Evolutionary conservation across 2,329 filamentous ascomycete species (phyloP).

Genomic region (Colletotrichum musicola): DNA sequence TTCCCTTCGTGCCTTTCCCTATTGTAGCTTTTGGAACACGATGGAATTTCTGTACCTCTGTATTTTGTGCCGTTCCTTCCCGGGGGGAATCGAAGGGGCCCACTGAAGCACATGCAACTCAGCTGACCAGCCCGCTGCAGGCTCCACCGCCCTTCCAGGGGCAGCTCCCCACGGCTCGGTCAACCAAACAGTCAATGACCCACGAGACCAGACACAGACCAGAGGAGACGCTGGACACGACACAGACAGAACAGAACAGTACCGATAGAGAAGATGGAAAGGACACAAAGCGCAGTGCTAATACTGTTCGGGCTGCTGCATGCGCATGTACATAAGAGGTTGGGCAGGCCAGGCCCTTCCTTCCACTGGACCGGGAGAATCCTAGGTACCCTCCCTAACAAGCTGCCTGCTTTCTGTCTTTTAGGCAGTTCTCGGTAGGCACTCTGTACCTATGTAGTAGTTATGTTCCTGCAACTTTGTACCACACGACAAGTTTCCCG

Average conservation of each 20-base stretch:
- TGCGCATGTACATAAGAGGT: too few species aligned
- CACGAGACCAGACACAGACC: slow-evolving; percentile 1
- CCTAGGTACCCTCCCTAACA: background rate
- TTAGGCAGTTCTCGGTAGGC: too few species aligned
- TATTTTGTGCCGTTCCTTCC: background rate
- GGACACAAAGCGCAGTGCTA: too few species aligned
- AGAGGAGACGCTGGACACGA: too few species aligned
- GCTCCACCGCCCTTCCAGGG: background rate
- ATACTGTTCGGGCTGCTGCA: too few species aligned
- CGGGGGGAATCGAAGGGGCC: background rate
- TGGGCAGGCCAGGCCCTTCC: too few species aligned
- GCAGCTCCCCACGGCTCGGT: slow-evolving; percentile 33
- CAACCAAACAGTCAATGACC: slow-evolving; percentile 32
- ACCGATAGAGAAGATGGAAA: too few species aligned
- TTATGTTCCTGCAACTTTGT: background rate
- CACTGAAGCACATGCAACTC: slow-evolving; percentile 13
- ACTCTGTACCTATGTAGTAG: too few species aligned
- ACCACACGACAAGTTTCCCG: slow-evolving; percentile 34
- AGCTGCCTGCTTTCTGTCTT: background rate
- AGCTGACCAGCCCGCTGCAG: slow-evolving; percentile 24
- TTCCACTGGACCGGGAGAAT: background rate
- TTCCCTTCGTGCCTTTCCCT: too few species aligned
- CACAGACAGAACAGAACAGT: too few species aligned
- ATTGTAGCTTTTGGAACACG: slow-evolving; percentile 1
- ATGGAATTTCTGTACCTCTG: slow-evolving; percentile 15